Evolutionary conservation across 2,329 filamentous ascomycete genomes (phyloP), one percentile per base, ranked within the genome.

Genomic region (Pezicula radicicola): DNA sequence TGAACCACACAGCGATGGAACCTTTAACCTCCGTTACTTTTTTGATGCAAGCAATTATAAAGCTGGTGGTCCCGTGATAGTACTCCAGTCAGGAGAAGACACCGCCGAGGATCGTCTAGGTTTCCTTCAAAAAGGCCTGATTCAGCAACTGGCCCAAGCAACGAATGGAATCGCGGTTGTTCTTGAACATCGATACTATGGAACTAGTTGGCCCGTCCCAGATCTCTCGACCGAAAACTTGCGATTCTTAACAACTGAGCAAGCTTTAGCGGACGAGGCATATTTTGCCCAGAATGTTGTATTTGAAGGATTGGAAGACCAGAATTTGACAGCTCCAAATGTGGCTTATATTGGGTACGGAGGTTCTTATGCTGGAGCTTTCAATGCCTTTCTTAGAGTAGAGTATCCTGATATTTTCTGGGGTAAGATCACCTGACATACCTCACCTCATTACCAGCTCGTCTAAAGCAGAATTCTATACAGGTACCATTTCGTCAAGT

Each of bases 171-270:
- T 96, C 25, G 89, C 85, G 3, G 87, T 96, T 2, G 80, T 96
- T 44, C 78, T 96, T 3, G 91, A 96, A 72, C 91, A 96, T 64
- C 83, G 91, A 28, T 96, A 95, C 75, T 96, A 96, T 64, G 91
- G 91, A 51, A 77, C 76, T 12, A 92, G 88, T 65, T 84, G 86
- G 50, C 89, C 90, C 0, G 80, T 81, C 0, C 67, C 76, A 1
- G 79, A 92, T 62, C 75, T 93, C 18, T 79, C 79, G 0, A 85
- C 83, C 0, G 72, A 88, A 64, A 92, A 81, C 60, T 71, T 95
- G 57, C 85, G 91, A 3, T 96, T 94, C 73, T 73, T 96, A 63
- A 87, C 88, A 1, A 94, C 90, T 0, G 88, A 92, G 60, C 91
- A 96, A 67, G 84, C 90, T 0, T 67, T 95, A 37, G 90, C 89